phyloP scores from a whole-genome alignment of 257 asterid species.

The Cordia subcordata region DNA sequence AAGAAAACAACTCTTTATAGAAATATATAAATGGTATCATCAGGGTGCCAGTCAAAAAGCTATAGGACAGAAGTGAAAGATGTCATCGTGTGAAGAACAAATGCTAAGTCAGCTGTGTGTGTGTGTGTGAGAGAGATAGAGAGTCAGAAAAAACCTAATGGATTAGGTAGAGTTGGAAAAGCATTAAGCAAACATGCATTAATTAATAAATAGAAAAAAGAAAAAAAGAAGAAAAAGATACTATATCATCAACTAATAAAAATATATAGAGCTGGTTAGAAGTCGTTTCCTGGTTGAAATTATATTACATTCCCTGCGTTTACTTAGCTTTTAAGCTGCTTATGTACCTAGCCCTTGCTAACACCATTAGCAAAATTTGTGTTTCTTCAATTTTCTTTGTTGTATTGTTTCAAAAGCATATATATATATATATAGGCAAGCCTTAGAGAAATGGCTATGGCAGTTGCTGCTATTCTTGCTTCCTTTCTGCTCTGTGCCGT shows the following conservation, averaged over 20 bases:
- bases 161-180: conserved; percentile 21
- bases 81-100: not conserved
- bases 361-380: not conserved
- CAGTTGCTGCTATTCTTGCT: conserved; percentile 9
- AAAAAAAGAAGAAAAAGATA: too few species aligned
- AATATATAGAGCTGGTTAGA: too few species aligned
- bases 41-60: too few species aligned
- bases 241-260: too few species aligned
- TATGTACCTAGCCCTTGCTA: not conserved
- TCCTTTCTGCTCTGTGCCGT: conserved; percentile 39
- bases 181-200: too few species aligned
- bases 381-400: not conserved
- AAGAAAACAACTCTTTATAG: too few species aligned
- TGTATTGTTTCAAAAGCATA: not conserved
- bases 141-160: conserved; percentile 11
- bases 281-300: too few species aligned
- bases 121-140: too few species aligned
- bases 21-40: too few species aligned
- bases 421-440: not conserved
- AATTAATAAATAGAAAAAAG: too few species aligned
- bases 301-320: too few species aligned
- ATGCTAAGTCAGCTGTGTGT: not conserved
- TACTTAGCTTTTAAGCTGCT: not conserved
- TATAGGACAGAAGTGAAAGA: not conserved
- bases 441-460: conserved; percentile 27